Percentiles rank a stretch among this genome's conserved stretches.
Conservation (phyloP, 2,329 filamentous ascomycete genomes). For the Neurospora sp. region DNA sequence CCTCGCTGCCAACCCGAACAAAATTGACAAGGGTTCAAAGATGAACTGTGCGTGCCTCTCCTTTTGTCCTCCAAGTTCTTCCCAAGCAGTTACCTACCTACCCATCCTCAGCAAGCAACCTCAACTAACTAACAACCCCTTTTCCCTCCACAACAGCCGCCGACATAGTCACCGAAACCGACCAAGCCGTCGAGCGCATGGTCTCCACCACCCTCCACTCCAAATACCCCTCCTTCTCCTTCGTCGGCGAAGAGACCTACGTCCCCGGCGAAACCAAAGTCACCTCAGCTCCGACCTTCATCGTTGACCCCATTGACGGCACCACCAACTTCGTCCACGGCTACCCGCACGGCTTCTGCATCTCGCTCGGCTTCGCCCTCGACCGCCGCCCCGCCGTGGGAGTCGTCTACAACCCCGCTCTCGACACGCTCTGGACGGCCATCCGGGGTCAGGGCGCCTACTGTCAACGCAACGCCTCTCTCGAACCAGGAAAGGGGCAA, state of each 20-base stretch:
- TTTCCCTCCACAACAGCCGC: slow-evolving; percentile 35
- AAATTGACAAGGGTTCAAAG: slow-evolving; percentile 50
- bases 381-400: slow-evolving; percentile 54
- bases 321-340: slow-evolving; percentile 74
- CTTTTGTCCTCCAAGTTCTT: slow-evolving; percentile 7
- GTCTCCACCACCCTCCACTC: slow-evolving; percentile 42
- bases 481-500: slow-evolving; percentile 20
- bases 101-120: background rate
- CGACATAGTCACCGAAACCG: slow-evolving; percentile 60
- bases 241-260: slow-evolving; percentile 73
- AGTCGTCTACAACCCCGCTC: slow-evolving; percentile 74
- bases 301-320: slow-evolving; percentile 76
- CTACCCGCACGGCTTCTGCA: slow-evolving; percentile 59
- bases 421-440: slow-evolving; percentile 57
- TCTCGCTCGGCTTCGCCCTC: slow-evolving; percentile 65
- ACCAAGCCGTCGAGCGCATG: slow-evolving; percentile 55
- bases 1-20: slow-evolving; percentile 47
- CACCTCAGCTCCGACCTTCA: slow-evolving; percentile 61
- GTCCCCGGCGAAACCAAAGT: slow-evolving; percentile 52
- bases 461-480: slow-evolving; percentile 35
- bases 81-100: background rate
- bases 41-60: slow-evolving; percentile 46
- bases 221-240: slow-evolving; percentile 47
- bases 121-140: background rate
- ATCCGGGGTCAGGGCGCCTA: slow-evolving; percentile 60